A percentile compares a stretch with the other conserved stretches of the same genome.
phyloP scores from a whole-genome alignment of 164 flowering plant species.

The Stephania yunnanensis region DNA sequence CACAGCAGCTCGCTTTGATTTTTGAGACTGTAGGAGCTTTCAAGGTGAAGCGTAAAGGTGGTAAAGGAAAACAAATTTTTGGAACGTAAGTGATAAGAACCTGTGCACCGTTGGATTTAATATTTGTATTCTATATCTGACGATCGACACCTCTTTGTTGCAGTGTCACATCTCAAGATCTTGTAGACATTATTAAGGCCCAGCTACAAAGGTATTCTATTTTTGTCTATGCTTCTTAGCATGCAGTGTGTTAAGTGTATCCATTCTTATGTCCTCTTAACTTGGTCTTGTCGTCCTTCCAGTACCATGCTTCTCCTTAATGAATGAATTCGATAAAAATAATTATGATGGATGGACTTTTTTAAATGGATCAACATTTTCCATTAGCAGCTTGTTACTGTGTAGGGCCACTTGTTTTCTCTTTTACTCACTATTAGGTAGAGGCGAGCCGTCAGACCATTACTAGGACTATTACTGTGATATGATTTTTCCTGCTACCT shows the following conservation, averaged over 20 bases:
- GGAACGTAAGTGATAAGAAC: constrained; percentile 56
- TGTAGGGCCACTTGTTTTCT: background rate
- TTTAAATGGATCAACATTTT: background rate
- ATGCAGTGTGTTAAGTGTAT: background rate
- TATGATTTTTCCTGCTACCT: background rate
- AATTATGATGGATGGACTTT: background rate
- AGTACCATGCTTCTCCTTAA: background rate
- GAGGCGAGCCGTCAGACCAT: background rate
- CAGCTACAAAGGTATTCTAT: constrained; percentile 73
- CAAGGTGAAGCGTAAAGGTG: constrained; percentile 91
- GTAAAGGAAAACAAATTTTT: constrained; percentile 87
- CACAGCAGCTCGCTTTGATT: constrained; percentile 70
- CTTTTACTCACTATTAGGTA: background rate
- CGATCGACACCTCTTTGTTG: constrained; percentile 9
- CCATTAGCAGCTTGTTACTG: background rate
- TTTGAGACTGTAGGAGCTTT: constrained; percentile 95
- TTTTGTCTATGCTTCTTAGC: background rate
- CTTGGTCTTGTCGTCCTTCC: background rate
- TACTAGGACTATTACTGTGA: background rate
- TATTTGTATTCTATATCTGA: constrained; percentile 12
- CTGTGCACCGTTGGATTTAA: background rate
- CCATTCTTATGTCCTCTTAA: background rate
- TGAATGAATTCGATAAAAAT: background rate
- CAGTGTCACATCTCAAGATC: constrained; percentile 93
- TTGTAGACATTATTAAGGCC: constrained; percentile 91